phyloP scores from a whole-genome alignment of 257 asterid genomes.

The Solanum boliviense region DNA sequence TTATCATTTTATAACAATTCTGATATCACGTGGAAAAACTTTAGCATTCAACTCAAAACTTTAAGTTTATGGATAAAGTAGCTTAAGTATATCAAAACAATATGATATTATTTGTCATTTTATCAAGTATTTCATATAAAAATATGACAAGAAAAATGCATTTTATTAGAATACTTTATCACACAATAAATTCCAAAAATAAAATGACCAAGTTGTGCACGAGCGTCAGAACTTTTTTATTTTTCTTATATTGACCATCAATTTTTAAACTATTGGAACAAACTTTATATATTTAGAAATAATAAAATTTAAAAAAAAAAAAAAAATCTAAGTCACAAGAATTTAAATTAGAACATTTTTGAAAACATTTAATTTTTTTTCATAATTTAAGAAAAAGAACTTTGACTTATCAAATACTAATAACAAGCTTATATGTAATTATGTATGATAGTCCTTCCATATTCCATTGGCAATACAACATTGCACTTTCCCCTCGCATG shows the following conservation, averaged over 20 bases:
- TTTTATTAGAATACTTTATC: neutral
- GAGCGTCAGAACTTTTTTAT: neutral
- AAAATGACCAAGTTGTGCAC: neutral
- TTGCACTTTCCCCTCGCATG: neutral
- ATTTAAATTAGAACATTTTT: neutral
- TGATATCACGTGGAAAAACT: neutral
- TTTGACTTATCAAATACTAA: neutral
- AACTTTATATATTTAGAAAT: no score
- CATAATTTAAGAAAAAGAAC: neutral
- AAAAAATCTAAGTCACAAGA: neutral
- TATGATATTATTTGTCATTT: neutral
- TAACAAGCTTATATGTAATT: neutral
- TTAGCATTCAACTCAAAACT: neutral
- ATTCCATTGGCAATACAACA: neutral
- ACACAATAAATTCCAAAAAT: neutral
- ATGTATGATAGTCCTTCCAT: neutral
- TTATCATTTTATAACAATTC: neutral
- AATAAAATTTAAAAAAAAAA: no score
- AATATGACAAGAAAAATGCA: neutral
- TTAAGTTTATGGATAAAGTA: neutral
- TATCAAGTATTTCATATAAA: neutral
- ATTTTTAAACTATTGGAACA: neutral
- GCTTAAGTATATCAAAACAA: neutral
- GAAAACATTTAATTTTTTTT: neutral
- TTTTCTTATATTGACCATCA: neutral